phyloP scores from a whole-genome alignment of 2,329 filamentous ascomycete species.

The Bipolaris sorokiniana region DNA sequence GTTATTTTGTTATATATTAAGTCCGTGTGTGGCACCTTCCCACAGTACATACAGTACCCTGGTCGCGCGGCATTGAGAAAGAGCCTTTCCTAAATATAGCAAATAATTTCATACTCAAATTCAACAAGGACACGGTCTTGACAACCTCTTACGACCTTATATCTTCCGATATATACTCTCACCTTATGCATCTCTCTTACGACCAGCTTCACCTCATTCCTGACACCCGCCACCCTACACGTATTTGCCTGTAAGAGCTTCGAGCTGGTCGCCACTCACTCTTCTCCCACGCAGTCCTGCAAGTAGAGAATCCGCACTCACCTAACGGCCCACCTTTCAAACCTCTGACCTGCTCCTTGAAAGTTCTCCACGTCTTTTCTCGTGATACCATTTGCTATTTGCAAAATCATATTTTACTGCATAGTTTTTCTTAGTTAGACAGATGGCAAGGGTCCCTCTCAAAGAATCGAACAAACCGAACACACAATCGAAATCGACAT shows the following conservation, averaged over 20 bases:
- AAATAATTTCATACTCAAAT: background rate
- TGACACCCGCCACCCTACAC: background rate
- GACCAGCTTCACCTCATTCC: conserved; percentile 21
- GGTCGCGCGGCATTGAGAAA: background rate
- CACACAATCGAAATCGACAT: background rate
- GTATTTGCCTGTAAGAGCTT: background rate
- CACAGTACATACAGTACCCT: background rate
- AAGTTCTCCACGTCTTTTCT: background rate
- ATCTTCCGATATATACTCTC: conserved; percentile 16
- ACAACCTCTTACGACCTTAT: conserved; percentile 1
- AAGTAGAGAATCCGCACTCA: background rate
- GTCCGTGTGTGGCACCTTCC: background rate
- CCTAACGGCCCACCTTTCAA: background rate
- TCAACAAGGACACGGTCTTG: background rate
- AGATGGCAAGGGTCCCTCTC: conserved; percentile 5
- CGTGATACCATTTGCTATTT: too few species aligned
- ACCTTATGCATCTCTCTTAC: conserved; percentile 4
- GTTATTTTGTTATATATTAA: background rate
- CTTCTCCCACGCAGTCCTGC: conserved; percentile 3
- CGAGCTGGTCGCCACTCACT: conserved; percentile 22
- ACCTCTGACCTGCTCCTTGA: background rate
- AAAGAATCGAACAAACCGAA: conserved; percentile 1
- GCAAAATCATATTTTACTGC: background rate
- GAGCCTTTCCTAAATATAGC: conserved; percentile 2
- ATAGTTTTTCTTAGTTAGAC: background rate